Conservation (phyloP, 805 yeast genomes). For the Candida wancherniae region DNA sequence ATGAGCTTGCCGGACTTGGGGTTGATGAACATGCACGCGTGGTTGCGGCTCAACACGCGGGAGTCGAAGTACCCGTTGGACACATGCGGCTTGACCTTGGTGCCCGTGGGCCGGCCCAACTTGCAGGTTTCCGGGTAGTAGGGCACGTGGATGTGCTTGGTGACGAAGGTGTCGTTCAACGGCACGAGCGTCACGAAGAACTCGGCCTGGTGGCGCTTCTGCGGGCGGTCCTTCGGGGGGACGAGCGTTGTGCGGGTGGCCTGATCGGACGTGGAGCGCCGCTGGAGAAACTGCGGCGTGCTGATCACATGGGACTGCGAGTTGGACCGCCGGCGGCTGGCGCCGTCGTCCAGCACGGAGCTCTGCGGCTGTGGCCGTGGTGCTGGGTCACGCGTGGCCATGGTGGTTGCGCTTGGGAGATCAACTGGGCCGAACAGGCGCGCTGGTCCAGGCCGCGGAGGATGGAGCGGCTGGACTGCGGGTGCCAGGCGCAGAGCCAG, state of each 20-base stretch:
- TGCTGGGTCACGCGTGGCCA: too few relatives aligned
- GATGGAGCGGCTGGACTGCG: too few relatives aligned
- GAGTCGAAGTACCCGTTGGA: conserved; percentile 94
- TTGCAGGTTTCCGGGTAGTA: conserved; percentile 76
- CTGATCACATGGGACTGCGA: conserved; percentile 38
- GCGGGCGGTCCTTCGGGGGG: conserved; percentile 14
- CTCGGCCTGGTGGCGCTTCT: conserved; percentile 24
- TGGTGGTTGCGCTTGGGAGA: too few relatives aligned
- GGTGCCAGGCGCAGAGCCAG: too few relatives aligned
- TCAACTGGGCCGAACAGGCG: too few relatives aligned
- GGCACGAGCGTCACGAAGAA: conserved; percentile 71
- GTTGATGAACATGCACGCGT: conserved; percentile 84
- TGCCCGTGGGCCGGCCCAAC: conserved; percentile 84
- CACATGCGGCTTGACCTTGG: conserved; percentile 52
- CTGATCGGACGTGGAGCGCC: conserved; percentile 3
- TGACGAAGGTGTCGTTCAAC: conserved; percentile 75
- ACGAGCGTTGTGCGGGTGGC: conserved; percentile 2
- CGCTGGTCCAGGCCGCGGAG: too few relatives aligned
- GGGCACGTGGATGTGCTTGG: conserved; percentile 77
- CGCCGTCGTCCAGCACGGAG: too few relatives aligned
- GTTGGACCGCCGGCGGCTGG: conserved; percentile 29
- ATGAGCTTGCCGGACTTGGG: conserved; percentile 57
- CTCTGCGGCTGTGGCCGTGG: too few relatives aligned
- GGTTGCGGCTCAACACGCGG: conserved; percentile 86
- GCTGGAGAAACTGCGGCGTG: conserved; percentile 10